These are phyloP conservation scores for Amylostereum areolatum DNA, from an alignment of 1,284 basidiomycete genomes.

Conservation along the genomic window DNA sequence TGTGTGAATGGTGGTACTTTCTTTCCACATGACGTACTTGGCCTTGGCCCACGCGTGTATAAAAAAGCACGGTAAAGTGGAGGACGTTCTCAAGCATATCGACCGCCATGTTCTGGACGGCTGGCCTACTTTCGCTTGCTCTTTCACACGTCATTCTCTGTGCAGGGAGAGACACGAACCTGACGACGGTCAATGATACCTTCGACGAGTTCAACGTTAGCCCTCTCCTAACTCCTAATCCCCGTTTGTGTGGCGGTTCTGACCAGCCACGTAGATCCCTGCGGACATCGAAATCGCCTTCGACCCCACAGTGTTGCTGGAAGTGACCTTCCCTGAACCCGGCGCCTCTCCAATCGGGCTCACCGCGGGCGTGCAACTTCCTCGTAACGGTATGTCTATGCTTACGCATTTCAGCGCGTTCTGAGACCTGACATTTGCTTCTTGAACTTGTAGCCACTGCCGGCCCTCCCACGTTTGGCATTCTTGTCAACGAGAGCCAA, in stretches of 20 bases:
- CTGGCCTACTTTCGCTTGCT: too few species aligned
- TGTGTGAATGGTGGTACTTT: too few species aligned
- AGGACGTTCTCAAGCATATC: too few species aligned
- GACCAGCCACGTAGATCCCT: not conserved
- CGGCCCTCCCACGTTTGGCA: constrained; percentile 33
- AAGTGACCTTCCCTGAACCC: constrained; percentile 19
- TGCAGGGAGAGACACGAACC: not conserved
- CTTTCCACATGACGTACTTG: too few species aligned
- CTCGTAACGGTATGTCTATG: constrained; percentile 27
- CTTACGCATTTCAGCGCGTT: too few species aligned
- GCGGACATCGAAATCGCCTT: not conserved
- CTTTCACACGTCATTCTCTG: not conserved
- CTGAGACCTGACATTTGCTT: not conserved
- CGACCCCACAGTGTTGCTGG: not conserved
- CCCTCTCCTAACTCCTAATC: too few species aligned
- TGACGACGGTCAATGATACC: not conserved
- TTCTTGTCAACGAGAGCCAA: too few species aligned
- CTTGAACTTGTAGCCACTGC: constrained; percentile 30
- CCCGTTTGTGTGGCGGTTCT: too few species aligned
- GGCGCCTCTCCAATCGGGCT: constrained; percentile 25
- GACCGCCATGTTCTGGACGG: too few species aligned
- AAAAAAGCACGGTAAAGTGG: too few species aligned
- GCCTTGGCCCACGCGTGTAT: too few species aligned
- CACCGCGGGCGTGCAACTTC: constrained; percentile 35
- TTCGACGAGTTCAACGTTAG: not conserved